These are phyloP conservation scores for Cladosporium sp. DNA, from an alignment of 2,329 filamentous ascomycete species.

Conservation along the genomic window DNA sequence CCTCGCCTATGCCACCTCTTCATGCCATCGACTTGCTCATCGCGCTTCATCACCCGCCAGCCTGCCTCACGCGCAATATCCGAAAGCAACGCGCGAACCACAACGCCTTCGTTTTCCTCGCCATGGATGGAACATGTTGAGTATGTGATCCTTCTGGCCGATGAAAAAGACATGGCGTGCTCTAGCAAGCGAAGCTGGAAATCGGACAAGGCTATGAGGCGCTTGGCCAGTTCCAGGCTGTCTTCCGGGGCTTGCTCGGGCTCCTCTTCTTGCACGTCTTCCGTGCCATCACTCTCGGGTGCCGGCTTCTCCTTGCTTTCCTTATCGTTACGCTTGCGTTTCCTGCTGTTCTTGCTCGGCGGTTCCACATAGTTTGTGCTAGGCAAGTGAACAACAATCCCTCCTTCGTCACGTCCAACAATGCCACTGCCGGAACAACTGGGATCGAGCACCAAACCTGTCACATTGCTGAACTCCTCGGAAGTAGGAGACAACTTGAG, in stretches of 20 bases:
- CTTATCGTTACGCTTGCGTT: conserved; percentile 18
- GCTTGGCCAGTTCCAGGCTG: conserved; percentile 52
- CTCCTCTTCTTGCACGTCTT: conserved; percentile 34
- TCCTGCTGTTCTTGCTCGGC: conserved; percentile 21
- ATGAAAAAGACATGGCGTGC: conserved; percentile 79
- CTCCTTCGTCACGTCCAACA: conserved; percentile 76
- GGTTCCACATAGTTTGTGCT: conserved; percentile 14
- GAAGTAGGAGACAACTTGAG: conserved; percentile 65
- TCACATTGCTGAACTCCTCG: conserved; percentile 62
- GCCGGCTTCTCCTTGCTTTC: conserved; percentile 11
- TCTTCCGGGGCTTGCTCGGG: conserved; percentile 39
- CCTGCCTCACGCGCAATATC: conserved; percentile 60
- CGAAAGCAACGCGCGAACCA: conserved; percentile 65
- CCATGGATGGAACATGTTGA: conserved; percentile 88
- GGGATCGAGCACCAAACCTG: conserved; percentile 79
- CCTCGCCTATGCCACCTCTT: conserved; percentile 64
- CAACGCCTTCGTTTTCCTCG: conserved; percentile 84
- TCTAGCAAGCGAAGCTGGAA: conserved; percentile 79
- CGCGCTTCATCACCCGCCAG: conserved; percentile 71
- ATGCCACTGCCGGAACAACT: conserved; percentile 97
- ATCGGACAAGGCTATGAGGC: conserved; percentile 67
- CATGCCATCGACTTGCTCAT: conserved; percentile 72
- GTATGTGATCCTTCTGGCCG: conserved; percentile 73
- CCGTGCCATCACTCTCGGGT: conserved; percentile 9
- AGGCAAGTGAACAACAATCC: conserved; percentile 59